These are phyloP conservation scores for Aspergillus asperescens DNA, from an alignment of 495 filamentous ascomycete genomes.

Conservation along the genomic window DNA sequence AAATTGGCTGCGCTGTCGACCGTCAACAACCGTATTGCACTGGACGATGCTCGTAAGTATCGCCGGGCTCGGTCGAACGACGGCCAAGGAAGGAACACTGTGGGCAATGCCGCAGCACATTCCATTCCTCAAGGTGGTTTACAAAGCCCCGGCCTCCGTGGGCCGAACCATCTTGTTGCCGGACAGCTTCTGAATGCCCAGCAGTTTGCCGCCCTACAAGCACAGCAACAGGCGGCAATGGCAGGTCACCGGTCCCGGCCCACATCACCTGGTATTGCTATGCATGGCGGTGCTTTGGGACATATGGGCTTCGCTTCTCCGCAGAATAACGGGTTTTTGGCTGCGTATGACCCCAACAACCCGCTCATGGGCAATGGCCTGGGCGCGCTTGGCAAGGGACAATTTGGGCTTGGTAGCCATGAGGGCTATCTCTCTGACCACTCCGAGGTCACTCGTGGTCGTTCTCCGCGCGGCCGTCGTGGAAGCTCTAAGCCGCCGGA, in stretches of 20 bases:
- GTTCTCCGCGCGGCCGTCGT: slow-evolving; percentile 85
- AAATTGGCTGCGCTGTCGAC: slow-evolving; percentile 95
- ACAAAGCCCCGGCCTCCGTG: slow-evolving; percentile 50
- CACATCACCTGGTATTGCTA: slow-evolving; percentile 81
- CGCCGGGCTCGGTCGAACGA: slow-evolving; percentile 87
- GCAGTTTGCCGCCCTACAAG: slow-evolving; percentile 80
- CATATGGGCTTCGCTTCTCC: slow-evolving; percentile 76
- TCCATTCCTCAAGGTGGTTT: slow-evolving; percentile 48
- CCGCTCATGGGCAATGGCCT: slow-evolving; percentile 71
- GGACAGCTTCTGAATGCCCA: slow-evolving; percentile 82
- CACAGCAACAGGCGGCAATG: slow-evolving; percentile 74
- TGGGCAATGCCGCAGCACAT: slow-evolving; percentile 24
- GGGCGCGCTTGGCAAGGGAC: slow-evolving; percentile 63
- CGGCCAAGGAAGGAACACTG: slow-evolving; percentile 51
- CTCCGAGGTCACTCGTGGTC: slow-evolving; percentile 80
- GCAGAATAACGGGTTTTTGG: slow-evolving; percentile 92
- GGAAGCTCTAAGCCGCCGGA: slow-evolving; percentile 97
- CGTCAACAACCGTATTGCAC: slow-evolving; percentile 94
- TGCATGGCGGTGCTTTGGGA: slow-evolving; percentile 64
- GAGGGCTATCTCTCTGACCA: slow-evolving; percentile 96
- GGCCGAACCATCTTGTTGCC: slow-evolving; percentile 68
- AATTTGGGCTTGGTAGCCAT: slow-evolving; percentile 63
- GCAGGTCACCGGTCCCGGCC: slow-evolving; percentile 82
- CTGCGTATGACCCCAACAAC: slow-evolving; percentile 74
- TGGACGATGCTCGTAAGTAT: slow-evolving; percentile 94